Percentiles rank a stretch among this genome's conserved stretches.
These are phyloP conservation scores for Fagopyrum esculentum DNA, from an alignment of 148 eudicot genomes.

Conservation along the genomic window DNA sequence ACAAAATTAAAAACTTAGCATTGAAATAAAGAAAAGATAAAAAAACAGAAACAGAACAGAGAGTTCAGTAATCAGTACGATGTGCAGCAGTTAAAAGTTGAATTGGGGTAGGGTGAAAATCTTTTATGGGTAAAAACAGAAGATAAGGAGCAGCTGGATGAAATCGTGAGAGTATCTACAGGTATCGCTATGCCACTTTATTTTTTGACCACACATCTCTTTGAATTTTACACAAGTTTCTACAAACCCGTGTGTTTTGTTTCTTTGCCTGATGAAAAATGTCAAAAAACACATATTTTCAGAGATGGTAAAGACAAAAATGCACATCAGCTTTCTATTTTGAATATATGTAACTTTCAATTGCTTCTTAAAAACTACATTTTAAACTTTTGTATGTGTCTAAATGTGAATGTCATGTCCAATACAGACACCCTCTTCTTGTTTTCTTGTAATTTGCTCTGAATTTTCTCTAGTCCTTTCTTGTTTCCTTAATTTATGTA, in stretches of 20 bases:
- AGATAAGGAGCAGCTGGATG: background rate
- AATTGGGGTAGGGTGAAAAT: background rate
- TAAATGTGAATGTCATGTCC: conserved; percentile 4
- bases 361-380: background rate
- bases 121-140: background rate
- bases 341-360: background rate
- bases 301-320: conserved; percentile 1
- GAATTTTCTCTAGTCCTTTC: background rate
- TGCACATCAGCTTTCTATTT: background rate
- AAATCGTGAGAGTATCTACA: background rate
- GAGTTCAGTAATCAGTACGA: conserved; percentile 12
- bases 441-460: background rate
- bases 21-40: background rate
- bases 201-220: conserved; percentile 9
- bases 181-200: background rate
- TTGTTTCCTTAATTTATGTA: background rate
- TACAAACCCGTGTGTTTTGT: conserved; percentile 6
- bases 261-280: conserved; percentile 1
- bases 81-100: background rate
- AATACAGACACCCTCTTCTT: background rate
- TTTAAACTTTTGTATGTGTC: background rate
- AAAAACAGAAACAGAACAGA: background rate
- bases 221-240: background rate
- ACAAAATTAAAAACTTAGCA: background rate
- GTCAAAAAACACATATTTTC: background rate